These are phyloP conservation scores for Limtongia smithiae DNA, from an alignment of 805 yeast genomes.

Conservation along the genomic window DNA sequence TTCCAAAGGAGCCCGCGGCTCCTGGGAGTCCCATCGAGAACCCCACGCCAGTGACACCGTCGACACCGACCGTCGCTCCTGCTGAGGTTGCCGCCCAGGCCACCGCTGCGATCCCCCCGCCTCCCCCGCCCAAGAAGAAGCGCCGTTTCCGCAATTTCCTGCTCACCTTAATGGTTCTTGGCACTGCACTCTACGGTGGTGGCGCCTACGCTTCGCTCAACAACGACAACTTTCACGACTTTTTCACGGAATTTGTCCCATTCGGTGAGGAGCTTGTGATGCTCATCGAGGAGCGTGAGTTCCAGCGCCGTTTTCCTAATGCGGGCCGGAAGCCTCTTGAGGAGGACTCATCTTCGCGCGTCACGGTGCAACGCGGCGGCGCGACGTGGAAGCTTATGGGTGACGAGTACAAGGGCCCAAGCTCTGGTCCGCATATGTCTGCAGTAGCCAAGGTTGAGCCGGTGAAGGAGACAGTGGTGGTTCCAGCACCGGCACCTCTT, in stretches of 20 bases:
- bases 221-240: slow-evolving; percentile 58
- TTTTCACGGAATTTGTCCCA: slow-evolving; percentile 62
- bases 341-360: slow-evolving; percentile 16
- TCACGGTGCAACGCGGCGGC: slow-evolving; percentile 28
- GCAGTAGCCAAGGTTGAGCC: slow-evolving; percentile 18
- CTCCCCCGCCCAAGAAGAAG: slow-evolving; percentile 27
- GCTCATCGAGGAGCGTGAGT: slow-evolving; percentile 44
- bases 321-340: slow-evolving; percentile 22
- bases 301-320: slow-evolving; percentile 32
- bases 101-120: slow-evolving; percentile 13
- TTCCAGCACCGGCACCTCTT: slow-evolving; percentile 23
- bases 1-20: slow-evolving; percentile 9
- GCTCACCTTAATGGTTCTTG: slow-evolving; percentile 30
- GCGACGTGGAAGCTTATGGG: slow-evolving; percentile 28
- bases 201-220: slow-evolving; percentile 58
- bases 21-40: slow-evolving; percentile 5
- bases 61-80: slow-evolving; percentile 16
- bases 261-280: slow-evolving; percentile 55
- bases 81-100: slow-evolving; percentile 1
- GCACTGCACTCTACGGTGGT: slow-evolving; percentile 48
- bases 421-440: slow-evolving; percentile 24
- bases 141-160: slow-evolving; percentile 37
- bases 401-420: slow-evolving; percentile 29
- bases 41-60: slow-evolving; percentile 28
- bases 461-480: slow-evolving; percentile 19